phyloP scores from a whole-genome alignment of 192 early-diverging fungal genomes.

The Powellomyces hirtus region DNA sequence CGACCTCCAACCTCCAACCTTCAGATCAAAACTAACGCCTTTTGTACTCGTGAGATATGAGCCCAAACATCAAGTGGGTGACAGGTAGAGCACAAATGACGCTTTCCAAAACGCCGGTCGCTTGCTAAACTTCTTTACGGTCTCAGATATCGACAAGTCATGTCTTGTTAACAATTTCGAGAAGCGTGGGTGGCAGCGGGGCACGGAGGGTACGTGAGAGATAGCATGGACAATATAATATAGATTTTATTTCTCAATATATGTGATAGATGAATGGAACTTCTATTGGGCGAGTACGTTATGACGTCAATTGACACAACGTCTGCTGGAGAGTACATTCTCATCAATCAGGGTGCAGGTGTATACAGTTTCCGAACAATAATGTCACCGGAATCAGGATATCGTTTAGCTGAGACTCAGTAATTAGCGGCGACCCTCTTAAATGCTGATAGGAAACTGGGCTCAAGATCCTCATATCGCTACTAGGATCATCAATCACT shows the following conservation, averaged over 20 bases:
- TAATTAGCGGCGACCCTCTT: slow-evolving; percentile 12
- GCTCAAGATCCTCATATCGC: neutral
- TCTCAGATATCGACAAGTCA: slow-evolving; percentile 51
- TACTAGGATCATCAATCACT: slow-evolving; percentile 55
- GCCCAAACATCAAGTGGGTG: slow-evolving; percentile 3
- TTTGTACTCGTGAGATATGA: no score
- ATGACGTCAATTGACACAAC: no score
- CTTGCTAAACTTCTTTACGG: neutral
- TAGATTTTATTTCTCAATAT: neutral
- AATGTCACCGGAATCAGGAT: slow-evolving; percentile 55
- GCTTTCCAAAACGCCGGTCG: neutral
- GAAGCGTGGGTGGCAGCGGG: slow-evolving; percentile 51
- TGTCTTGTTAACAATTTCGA: slow-evolving; percentile 57
- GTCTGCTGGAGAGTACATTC: no score
- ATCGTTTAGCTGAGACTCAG: slow-evolving; percentile 52
- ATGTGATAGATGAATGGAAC: slow-evolving; percentile 54
- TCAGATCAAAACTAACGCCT: no score
- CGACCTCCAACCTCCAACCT: no score
- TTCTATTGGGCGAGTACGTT: slow-evolving; percentile 54
- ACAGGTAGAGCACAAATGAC: slow-evolving; percentile 1
- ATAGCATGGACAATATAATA: neutral
- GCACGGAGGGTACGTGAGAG: slow-evolving; percentile 39
- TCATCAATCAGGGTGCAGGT: no score
- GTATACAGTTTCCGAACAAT: slow-evolving; percentile 52
- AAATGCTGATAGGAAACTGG: neutral